A percentile compares a stretch with the other conserved stretches of the same genome.
phyloP scores from a whole-genome alignment of 1,284 basidiomycete species.

The Sphagnurus paluster region DNA sequence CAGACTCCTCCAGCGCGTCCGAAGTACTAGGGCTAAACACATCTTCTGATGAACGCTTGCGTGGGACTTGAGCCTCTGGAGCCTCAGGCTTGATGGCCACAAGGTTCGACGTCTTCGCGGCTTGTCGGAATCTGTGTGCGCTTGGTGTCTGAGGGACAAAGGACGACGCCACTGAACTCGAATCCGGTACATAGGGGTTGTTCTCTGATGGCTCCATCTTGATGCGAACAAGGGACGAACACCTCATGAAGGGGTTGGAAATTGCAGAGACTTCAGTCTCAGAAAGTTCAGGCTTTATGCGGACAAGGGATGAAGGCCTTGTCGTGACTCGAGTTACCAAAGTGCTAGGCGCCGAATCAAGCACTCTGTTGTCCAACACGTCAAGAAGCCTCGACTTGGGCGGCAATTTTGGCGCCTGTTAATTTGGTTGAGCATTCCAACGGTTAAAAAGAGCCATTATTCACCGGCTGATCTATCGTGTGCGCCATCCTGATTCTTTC shows the following conservation, averaged over 20 bases:
- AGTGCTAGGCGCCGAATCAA: slow-evolving; percentile 1
- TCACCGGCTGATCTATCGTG: too few species aligned
- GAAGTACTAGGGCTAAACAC: too few species aligned
- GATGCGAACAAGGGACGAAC: too few species aligned
- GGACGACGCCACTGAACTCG: neutral
- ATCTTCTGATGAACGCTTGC: slow-evolving; percentile 36
- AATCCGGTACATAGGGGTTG: neutral
- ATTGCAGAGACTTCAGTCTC: too few species aligned
- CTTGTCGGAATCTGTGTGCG: slow-evolving; percentile 4
- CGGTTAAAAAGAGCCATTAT: too few species aligned
- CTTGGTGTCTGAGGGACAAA: neutral
- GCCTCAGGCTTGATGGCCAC: slow-evolving; percentile 33
- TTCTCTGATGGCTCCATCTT: slow-evolving; percentile 13
- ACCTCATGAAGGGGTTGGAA: too few species aligned
- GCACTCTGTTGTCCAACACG: slow-evolving; percentile 12
- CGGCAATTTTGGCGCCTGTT: too few species aligned
- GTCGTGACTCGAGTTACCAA: slow-evolving; percentile 1
- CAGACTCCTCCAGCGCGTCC: too few species aligned
- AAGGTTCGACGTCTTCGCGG: slow-evolving; percentile 16
- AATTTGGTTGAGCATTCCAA: too few species aligned
- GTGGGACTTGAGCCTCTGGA: slow-evolving; percentile 28
- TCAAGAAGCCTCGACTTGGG: slow-evolving; percentile 15
- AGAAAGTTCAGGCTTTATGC: slow-evolving; percentile 14
- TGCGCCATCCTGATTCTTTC: slow-evolving; percentile 23
- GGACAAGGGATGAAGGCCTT: slow-evolving; percentile 7